Evolutionary conservation across 2,329 filamentous ascomycete species (phyloP).

Genomic region (Nemania bipapillata): DNA sequence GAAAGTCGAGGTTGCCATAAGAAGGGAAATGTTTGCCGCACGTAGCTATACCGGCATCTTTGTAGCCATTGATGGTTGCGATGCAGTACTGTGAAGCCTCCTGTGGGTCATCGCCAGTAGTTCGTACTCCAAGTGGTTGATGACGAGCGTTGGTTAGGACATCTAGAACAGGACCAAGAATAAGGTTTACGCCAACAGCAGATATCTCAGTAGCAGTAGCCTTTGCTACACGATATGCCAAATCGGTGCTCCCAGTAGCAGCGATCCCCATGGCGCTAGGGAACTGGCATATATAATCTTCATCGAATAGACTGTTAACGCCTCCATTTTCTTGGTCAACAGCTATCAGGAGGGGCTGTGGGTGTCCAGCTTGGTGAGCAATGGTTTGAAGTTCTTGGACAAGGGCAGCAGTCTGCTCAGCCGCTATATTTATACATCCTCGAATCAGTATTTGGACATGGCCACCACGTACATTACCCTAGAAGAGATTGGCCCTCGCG

Average conservation of each 20-base stretch:
- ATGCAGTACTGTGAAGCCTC: constrained; percentile 94
- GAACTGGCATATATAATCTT: constrained; percentile 94
- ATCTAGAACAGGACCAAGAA: constrained; percentile 91
- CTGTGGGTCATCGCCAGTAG: constrained; percentile 90
- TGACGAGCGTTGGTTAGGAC: constrained; percentile 92
- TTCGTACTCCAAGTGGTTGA: constrained; percentile 88
- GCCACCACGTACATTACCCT: constrained; percentile 32
- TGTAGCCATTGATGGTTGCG: constrained; percentile 90
- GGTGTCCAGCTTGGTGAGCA: constrained; percentile 88
- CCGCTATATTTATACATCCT: constrained; percentile 67
- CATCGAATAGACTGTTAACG: constrained; percentile 95
- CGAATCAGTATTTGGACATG: constrained; percentile 50
- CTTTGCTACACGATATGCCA: constrained; percentile 90
- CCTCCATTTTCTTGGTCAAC: constrained; percentile 98
- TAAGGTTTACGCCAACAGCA: constrained; percentile 94
- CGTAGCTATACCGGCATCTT: constrained; percentile 86
- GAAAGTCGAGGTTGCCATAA: constrained; percentile 93
- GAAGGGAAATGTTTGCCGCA: constrained; percentile 97
- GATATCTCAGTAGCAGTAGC: constrained; percentile 92
- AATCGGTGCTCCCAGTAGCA: constrained; percentile 84
- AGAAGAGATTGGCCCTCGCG: constrained; percentile 21
- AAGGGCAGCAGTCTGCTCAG: constrained; percentile 85
- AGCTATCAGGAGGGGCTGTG: constrained; percentile 87
- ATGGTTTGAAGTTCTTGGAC: constrained; percentile 93
- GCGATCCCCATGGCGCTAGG: constrained; percentile 96